A percentile compares a stretch with the other conserved stretches of the same genome.
Conservation (phyloP, 176 grass and related monocot genomes). For the Bothriochloa decipiens region DNA sequence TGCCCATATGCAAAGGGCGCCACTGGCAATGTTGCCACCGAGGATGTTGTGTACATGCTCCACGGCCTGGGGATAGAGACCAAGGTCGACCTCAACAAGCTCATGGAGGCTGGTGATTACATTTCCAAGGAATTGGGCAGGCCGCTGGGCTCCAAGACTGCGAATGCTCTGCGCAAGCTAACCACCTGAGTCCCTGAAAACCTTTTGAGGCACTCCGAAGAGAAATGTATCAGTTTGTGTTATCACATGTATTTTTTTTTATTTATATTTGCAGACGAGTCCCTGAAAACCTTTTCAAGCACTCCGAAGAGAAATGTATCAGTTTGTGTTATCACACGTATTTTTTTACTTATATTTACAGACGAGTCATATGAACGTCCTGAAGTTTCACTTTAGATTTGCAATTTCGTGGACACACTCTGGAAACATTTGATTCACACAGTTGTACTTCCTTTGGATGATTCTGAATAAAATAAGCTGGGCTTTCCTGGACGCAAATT, state of each 20-base stretch:
- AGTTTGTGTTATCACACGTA: not conserved
- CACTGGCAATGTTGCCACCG: conserved; percentile 80
- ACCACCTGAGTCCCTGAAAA: conserved; percentile 6
- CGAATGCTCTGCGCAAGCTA: conserved; percentile 63
- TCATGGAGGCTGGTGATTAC: conserved; percentile 83
- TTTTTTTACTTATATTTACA: not conserved
- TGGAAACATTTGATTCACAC: not conserved
- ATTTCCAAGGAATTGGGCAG: conserved; percentile 84
- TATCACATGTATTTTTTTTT: too few relatives aligned
- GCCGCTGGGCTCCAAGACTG: conserved; percentile 68
- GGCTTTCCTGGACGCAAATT: not conserved
- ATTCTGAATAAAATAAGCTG: conserved; percentile 23
- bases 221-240: not conserved
- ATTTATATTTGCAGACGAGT: too few relatives aligned
- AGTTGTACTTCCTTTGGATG: not conserved
- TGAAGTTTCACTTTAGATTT: not conserved
- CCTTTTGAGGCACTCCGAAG: not conserved
- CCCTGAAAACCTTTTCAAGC: not conserved
- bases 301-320: not conserved
- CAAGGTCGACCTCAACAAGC: conserved; percentile 65
- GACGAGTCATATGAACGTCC: not conserved
- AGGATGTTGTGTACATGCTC: conserved; percentile 94
- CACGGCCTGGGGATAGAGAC: conserved; percentile 86
- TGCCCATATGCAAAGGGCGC: conserved; percentile 88
- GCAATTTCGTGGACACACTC: not conserved